Conservation (phyloP, 306 rosid genomes). For the Adenanthera pavonina region DNA sequence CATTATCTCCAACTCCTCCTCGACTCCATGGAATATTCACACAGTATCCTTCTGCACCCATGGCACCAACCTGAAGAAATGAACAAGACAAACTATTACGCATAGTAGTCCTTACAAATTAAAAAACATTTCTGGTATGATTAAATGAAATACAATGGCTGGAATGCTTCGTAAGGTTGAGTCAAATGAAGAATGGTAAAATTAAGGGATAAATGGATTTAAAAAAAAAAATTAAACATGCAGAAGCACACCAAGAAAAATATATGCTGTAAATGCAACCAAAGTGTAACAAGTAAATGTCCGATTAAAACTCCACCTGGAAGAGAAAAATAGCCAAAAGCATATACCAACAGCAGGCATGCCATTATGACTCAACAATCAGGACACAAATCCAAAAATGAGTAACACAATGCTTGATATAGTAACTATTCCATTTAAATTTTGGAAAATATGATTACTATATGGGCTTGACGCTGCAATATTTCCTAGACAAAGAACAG, state of each 20-base stretch:
- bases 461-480: neutral
- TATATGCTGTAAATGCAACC: neutral
- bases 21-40: conserved; percentile 96
- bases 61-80: conserved; percentile 76
- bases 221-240: conserved; percentile 13
- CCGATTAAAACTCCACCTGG: conserved; percentile 6
- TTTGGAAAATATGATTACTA: neutral
- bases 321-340: conserved; percentile 5
- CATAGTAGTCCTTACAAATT: conserved; percentile 34
- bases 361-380: neutral
- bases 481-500: neutral
- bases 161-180: conserved; percentile 20
- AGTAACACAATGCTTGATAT: neutral
- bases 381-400: conserved; percentile 18
- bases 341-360: conserved; percentile 20
- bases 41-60: conserved; percentile 97
- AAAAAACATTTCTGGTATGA: conserved; percentile 24
- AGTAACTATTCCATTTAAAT: neutral
- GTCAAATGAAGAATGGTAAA: neutral
- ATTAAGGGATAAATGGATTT: neutral
- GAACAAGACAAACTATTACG: conserved; percentile 35
- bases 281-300: neutral
- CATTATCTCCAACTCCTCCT: conserved; percentile 92
- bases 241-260: neutral
- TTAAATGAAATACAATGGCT: conserved; percentile 27